A percentile compares a stretch with the other conserved stretches of the same genome.
phyloP scores from a whole-genome alignment of 352 stramenopile genomes.

The Phytophthora macrochlamydospora region DNA sequence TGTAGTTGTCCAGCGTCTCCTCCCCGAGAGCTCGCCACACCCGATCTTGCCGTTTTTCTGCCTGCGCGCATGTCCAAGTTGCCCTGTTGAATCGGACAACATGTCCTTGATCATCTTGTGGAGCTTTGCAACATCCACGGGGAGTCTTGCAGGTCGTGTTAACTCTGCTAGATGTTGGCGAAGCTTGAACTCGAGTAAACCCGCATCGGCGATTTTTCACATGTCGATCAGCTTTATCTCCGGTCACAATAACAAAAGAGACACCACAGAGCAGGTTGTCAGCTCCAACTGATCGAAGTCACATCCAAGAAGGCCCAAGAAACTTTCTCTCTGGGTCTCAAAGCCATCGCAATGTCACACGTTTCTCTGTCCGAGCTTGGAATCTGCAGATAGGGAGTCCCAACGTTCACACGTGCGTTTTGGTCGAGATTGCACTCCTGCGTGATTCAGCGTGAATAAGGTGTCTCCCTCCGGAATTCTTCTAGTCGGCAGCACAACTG shows the following conservation, averaged over 20 bases:
- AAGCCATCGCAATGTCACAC: not conserved
- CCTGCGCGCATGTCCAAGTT: not conserved
- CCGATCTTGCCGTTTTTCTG: not conserved
- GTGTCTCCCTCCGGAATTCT: no score
- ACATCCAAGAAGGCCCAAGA: conserved; percentile 2
- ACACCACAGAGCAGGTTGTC: not conserved
- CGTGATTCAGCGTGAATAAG: no score
- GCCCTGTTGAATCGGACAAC: not conserved
- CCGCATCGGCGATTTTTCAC: no score
- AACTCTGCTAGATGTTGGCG: no score
- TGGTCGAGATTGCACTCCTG: not conserved
- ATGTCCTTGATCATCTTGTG: not conserved
- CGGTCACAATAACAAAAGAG: not conserved
- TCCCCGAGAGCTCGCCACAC: not conserved
- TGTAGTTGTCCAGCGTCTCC: not conserved
- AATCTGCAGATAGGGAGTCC: not conserved
- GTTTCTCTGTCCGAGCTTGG: conserved; percentile 1
- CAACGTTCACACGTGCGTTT: not conserved
- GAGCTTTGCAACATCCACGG: not conserved
- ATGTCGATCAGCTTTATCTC: no score
- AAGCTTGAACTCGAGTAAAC: no score
- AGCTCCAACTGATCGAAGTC: conserved; percentile 16
- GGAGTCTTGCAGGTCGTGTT: no score
- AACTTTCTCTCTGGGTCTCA: not conserved
- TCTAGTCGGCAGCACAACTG: no score